These are phyloP conservation scores for Penicillium subrubescens DNA, from an alignment of 495 filamentous ascomycete species.

Conservation along the genomic window DNA sequence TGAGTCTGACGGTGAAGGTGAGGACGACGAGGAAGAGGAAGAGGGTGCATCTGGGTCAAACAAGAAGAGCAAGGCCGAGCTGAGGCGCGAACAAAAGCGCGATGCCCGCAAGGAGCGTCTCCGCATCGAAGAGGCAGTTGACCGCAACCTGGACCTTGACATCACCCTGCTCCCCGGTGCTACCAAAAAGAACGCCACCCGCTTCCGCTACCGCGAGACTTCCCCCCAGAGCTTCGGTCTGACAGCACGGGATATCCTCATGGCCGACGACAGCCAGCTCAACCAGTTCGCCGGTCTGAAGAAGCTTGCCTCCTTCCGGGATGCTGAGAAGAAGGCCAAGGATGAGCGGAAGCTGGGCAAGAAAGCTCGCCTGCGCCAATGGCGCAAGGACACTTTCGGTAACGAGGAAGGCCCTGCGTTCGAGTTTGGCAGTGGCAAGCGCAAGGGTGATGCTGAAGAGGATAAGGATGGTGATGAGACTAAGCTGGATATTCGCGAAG, in stretches of 20 bases:
- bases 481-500: slow-evolving; percentile 51
- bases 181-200: slow-evolving; percentile 54
- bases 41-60: slow-evolving; percentile 45
- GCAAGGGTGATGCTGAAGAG: slow-evolving; percentile 25
- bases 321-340: slow-evolving; percentile 80
- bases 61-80: slow-evolving; percentile 66
- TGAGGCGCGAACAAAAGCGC: slow-evolving; percentile 70
- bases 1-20: slow-evolving; percentile 57
- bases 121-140: slow-evolving; percentile 84
- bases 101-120: slow-evolving; percentile 74
- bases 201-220: slow-evolving; percentile 92
- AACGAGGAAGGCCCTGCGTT: slow-evolving; percentile 61
- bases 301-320: slow-evolving; percentile 88
- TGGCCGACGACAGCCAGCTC: slow-evolving; percentile 82
- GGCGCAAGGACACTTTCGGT: slow-evolving; percentile 92
- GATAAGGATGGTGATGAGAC: slow-evolving; percentile 28
- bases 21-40: slow-evolving; percentile 52
- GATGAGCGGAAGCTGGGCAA: slow-evolving; percentile 88
- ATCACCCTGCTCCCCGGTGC: slow-evolving; percentile 58
- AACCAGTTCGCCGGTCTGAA: slow-evolving; percentile 93
- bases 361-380: slow-evolving; percentile 85
- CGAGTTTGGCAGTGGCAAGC: slow-evolving; percentile 24
- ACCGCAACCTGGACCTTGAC: slow-evolving; percentile 75
- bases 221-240: slow-evolving; percentile 88
- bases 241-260: slow-evolving; percentile 85